Evolutionary conservation across 225 moss, liverwort and hornwort genomes (phyloP).

Genomic region (Rhytidiadelphus loreus): DNA sequence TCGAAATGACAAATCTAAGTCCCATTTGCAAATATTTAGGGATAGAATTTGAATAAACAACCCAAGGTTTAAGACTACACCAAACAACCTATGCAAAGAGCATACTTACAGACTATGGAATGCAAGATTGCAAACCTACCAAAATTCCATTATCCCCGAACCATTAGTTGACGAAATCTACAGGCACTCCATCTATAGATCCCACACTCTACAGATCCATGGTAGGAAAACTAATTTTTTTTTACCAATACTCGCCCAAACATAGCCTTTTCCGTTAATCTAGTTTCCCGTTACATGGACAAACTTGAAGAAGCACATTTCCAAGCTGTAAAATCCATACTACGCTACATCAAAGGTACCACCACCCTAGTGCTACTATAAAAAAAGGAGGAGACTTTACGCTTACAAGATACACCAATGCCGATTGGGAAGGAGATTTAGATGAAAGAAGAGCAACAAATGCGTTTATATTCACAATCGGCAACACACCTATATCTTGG

Average conservation of each 20-base stretch:
- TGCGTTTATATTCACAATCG: background rate
- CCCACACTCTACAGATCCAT: too few relatives aligned
- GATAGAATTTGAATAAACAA: background rate
- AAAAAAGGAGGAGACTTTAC: background rate
- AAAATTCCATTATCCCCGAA: background rate
- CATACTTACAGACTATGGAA: rapidly evolving
- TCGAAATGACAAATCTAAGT: background rate
- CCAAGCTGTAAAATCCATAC: background rate
- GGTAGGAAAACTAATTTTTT: background rate
- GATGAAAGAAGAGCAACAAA: background rate
- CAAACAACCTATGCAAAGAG: background rate
- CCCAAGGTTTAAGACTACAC: background rate
- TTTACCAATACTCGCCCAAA: background rate
- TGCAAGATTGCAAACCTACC: background rate
- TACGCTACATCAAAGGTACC: background rate
- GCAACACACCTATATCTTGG: background rate
- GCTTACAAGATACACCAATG: background rate
- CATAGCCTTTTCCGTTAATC: background rate
- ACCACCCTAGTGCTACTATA: background rate
- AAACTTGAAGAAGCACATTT: background rate
- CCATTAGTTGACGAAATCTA: background rate
- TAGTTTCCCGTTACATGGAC: background rate
- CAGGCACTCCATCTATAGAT: too few relatives aligned
- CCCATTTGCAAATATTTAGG: background rate
- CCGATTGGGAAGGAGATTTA: background rate